Conservation (phyloP, 257 asterid genomes). For the Solanum dulcamara region DNA sequence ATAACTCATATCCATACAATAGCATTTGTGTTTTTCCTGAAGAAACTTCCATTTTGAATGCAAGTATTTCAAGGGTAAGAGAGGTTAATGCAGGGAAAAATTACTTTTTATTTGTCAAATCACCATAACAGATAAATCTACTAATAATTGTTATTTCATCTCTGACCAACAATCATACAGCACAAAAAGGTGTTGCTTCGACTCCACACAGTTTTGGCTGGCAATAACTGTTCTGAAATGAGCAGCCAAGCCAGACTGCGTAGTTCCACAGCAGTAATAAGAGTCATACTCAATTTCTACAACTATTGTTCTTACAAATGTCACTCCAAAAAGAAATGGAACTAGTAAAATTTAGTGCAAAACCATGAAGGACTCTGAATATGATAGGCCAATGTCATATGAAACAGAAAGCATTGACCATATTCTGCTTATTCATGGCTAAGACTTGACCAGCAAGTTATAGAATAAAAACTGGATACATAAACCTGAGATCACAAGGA, state of each 20-base stretch:
- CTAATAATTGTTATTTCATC: background rate
- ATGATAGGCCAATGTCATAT: background rate
- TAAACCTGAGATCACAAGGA: background rate
- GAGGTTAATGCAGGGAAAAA: background rate
- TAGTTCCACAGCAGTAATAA: background rate
- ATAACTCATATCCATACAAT: background rate
- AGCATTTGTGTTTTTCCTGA: background rate
- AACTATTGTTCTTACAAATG: background rate
- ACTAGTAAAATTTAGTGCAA: background rate
- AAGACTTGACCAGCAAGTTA: background rate
- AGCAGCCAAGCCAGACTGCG: background rate
- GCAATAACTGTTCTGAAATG: background rate
- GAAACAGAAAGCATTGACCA: background rate
- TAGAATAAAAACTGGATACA: background rate
- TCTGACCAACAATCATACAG: background rate
- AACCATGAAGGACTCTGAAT: background rate
- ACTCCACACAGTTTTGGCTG: background rate
- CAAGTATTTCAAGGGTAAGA: background rate
- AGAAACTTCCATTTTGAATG: background rate
- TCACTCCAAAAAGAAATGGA: background rate
- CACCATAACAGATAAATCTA: background rate
- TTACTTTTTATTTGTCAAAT: background rate
- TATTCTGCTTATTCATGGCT: background rate
- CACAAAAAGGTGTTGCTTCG: background rate
- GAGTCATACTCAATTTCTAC: background rate